Conservation (phyloP, 768 basidiomycete species). For the Phlebiopsis gigantea region DNA sequence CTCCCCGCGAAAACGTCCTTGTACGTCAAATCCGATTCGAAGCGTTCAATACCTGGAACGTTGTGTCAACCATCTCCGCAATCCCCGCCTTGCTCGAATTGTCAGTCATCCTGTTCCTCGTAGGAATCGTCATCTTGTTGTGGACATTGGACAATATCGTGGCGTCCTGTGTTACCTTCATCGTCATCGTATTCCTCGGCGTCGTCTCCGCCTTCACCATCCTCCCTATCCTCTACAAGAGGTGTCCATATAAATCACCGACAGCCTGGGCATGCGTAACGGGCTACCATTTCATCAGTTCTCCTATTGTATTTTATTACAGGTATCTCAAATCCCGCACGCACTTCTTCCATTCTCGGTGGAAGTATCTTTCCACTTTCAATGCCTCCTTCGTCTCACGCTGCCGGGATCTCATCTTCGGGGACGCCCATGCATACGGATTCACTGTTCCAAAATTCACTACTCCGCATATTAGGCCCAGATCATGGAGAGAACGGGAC, state of each 20-base stretch:
- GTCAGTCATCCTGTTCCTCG: slow-evolving; percentile 4
- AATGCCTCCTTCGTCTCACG: too few relatives aligned
- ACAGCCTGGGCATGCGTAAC: not conserved
- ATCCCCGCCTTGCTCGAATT: slow-evolving; percentile 4
- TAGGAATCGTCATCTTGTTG: not conserved
- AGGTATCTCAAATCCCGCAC: not conserved
- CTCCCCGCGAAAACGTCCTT: not conserved
- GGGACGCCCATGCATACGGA: too few relatives aligned
- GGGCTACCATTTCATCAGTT: not conserved
- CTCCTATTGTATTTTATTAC: not conserved
- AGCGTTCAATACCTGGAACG: not conserved
- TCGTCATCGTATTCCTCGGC: not conserved
- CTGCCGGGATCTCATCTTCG: not conserved
- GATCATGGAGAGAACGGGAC: not conserved
- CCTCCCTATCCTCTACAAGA: not conserved
- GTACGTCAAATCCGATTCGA: slow-evolving; percentile 3
- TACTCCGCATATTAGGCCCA: not conserved
- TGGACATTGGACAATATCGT: slow-evolving; percentile 5
- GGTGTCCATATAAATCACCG: slow-evolving; percentile 10
- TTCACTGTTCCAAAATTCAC: too few relatives aligned
- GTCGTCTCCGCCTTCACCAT: not conserved
- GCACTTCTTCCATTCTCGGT: not conserved
- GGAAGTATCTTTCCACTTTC: not conserved
- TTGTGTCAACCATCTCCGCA: not conserved
- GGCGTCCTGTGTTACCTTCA: not conserved